Evolutionary conservation across 179 eudicot genomes (phyloP).

Genomic region (Monotropa hypopitys): DNA sequence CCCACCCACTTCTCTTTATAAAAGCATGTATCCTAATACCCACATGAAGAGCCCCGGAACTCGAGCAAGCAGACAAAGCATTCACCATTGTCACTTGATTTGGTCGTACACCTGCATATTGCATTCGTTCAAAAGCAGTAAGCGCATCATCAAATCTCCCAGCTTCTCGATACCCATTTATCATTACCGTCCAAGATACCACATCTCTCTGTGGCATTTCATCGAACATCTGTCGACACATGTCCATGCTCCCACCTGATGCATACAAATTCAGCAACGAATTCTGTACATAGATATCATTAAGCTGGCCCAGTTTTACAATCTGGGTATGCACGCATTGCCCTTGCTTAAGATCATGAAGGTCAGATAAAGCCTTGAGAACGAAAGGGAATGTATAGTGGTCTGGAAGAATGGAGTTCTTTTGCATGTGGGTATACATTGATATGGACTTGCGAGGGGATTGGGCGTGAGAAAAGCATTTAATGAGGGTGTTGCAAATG

Average conservation of each 20-base stretch:
- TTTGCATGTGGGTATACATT: slow-evolving; percentile 27
- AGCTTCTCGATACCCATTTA: slow-evolving; percentile 26
- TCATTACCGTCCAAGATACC: slow-evolving; percentile 45
- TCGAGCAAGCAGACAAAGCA: slow-evolving; percentile 36
- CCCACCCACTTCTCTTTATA: slow-evolving; percentile 29
- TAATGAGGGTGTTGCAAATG: slow-evolving; percentile 35
- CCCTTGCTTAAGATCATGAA: slow-evolving; percentile 17
- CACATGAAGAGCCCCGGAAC: slow-evolving; percentile 29
- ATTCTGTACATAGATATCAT: slow-evolving; percentile 31
- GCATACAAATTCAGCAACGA: slow-evolving; percentile 30
- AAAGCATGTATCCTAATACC: slow-evolving; percentile 35
- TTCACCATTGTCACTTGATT: slow-evolving; percentile 40
- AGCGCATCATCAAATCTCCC: slow-evolving; percentile 28
- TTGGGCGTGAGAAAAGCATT: slow-evolving; percentile 24
- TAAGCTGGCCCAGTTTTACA: slow-evolving; percentile 19
- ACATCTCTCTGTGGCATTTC: slow-evolving; percentile 44
- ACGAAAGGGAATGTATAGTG: slow-evolving; percentile 38
- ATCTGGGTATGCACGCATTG: slow-evolving; percentile 25
- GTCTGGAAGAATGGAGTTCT: slow-evolving; percentile 13
- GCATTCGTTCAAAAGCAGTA: slow-evolving; percentile 30
- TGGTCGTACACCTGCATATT: slow-evolving; percentile 19
- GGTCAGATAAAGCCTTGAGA: slow-evolving; percentile 30
- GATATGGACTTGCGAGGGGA: slow-evolving; percentile 16
- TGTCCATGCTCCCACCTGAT: slow-evolving; percentile 21
- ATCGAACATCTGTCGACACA: slow-evolving; percentile 32